phyloP scores from a whole-genome alignment of 1,284 basidiomycete species.

The Paramarasmius palmivorus region DNA sequence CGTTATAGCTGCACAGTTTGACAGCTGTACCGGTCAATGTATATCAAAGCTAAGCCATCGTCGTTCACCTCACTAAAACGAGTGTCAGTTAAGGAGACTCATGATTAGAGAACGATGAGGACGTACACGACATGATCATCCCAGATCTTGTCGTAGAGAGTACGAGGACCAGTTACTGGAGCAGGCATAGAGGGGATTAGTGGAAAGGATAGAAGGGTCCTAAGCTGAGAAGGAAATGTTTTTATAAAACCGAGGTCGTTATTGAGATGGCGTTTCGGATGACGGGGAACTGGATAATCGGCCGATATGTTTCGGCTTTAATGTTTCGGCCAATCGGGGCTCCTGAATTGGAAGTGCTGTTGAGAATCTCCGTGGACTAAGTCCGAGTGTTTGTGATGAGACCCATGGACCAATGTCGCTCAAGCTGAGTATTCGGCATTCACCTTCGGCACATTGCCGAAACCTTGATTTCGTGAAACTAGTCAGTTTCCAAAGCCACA shows the following conservation, averaged over 20 bases:
- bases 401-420: no score
- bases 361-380: no score
- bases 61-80: conserved; percentile 66
- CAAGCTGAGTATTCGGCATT: no score
- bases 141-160: conserved; percentile 95
- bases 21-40: conserved; percentile 82
- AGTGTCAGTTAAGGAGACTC: conserved; percentile 16
- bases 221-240: background rate
- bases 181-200: conserved; percentile 53
- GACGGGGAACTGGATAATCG: no score
- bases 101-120: conserved; percentile 16
- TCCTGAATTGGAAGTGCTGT: no score
- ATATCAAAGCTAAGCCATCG: conserved; percentile 86
- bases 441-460: background rate
- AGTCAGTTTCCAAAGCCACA: conserved; percentile 10
- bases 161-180: conserved; percentile 63
- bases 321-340: no score
- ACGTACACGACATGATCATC: conserved; percentile 92
- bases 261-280: no score
- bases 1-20: background rate
- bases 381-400: no score
- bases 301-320: no score
- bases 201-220: no score
- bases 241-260: no score
- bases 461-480: background rate